phyloP scores from a whole-genome alignment of 805 yeast genomes.

The Priceomyces melissophilus region DNA sequence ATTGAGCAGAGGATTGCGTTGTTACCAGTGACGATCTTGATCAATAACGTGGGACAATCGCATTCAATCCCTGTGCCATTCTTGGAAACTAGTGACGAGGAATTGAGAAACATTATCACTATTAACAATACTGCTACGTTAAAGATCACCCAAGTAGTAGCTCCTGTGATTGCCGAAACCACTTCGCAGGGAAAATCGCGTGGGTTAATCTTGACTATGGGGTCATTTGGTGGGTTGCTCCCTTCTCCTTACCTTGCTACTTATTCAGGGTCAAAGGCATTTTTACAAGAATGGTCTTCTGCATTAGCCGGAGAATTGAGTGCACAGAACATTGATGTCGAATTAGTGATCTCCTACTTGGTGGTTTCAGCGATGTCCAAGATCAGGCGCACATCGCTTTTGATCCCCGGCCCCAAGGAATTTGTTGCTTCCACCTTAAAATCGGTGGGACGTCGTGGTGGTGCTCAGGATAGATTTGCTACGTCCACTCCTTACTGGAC shows the following conservation, averaged over 20 bases:
- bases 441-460: conserved; percentile 77
- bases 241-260: conserved; percentile 93
- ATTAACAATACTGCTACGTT: conserved; percentile 84
- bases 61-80: conserved; percentile 96
- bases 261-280: conserved; percentile 94
- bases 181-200: conserved; percentile 39
- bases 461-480: conserved; percentile 87
- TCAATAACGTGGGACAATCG: conserved; percentile 93
- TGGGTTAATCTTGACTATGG: conserved; percentile 89
- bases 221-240: conserved; percentile 91
- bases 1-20: conserved; percentile 46
- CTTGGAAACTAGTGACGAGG: conserved; percentile 69
- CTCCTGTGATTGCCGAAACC: conserved; percentile 64
- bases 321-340: conserved; percentile 73
- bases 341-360: conserved; percentile 78
- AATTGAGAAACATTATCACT: conserved; percentile 75
- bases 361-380: conserved; percentile 97
- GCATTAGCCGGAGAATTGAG: conserved; percentile 85
- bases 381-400: conserved; percentile 67
- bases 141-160: conserved; percentile 73
- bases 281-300: conserved; percentile 88
- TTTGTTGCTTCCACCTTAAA: conserved; percentile 75
- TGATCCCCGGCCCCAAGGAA: conserved; percentile 76
- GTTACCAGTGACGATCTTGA: conserved; percentile 66
- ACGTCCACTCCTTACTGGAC: conserved; percentile 91